A percentile compares a stretch with the other conserved stretches of the same genome.
Evolutionary conservation across 108 stramenopile species (phyloP).

Genomic region (Cyclotella cryptica): DNA sequence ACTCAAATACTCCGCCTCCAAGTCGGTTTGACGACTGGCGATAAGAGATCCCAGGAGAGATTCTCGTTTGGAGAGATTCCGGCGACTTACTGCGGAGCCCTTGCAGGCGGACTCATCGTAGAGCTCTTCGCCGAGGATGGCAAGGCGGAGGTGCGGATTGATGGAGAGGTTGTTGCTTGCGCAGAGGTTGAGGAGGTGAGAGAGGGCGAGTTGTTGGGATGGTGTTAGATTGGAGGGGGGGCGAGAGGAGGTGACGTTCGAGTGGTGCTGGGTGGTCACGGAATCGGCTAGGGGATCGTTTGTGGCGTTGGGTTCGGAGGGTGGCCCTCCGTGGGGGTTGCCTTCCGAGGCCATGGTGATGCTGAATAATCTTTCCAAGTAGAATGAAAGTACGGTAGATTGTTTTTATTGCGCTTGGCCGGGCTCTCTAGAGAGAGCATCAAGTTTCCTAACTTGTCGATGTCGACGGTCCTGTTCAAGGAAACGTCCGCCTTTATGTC

Average conservation of each 20-base stretch:
- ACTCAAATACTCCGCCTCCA: slow-evolving; percentile 1
- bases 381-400: no score
- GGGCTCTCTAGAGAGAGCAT: no score
- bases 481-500: no score
- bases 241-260: neutral
- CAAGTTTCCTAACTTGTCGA: no score
- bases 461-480: no score
- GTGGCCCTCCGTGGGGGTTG: neutral
- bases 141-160: slow-evolving; percentile 29
- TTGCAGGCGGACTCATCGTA: slow-evolving; percentile 12
- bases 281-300: neutral
- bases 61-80: slow-evolving; percentile 21
- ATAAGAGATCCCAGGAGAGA: slow-evolving; percentile 16
- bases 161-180: slow-evolving; percentile 30
- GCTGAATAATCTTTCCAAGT: no score
- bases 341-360: no score
- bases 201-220: slow-evolving; percentile 27
- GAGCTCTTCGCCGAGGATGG: slow-evolving; percentile 32
- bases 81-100: neutral
- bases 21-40: slow-evolving; percentile 7
- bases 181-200: slow-evolving; percentile 23
- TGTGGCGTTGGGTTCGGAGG: neutral
- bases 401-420: no score
- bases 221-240: neutral
- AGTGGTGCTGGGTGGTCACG: neutral